phyloP scores from a whole-genome alignment of 371 early-diverging fungal genomes.

The Nematocida sp. region DNA sequence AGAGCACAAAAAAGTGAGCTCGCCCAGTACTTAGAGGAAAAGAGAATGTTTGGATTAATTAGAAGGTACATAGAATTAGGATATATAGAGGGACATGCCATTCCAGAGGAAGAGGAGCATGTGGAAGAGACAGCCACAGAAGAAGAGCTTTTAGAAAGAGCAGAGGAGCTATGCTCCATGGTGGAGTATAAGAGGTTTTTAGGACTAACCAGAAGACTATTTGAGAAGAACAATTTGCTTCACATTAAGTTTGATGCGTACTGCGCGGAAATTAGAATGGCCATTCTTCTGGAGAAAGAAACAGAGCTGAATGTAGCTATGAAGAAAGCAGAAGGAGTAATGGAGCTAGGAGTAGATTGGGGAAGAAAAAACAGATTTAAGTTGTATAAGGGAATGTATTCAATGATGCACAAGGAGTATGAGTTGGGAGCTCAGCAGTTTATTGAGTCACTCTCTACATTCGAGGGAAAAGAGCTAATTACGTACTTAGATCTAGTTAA shows the following conservation, averaged over 20 bases:
- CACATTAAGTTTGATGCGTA: slow-evolving; percentile 27
- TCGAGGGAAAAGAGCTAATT: slow-evolving; percentile 89
- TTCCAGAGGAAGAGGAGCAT: neutral
- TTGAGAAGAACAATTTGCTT: slow-evolving; percentile 32
- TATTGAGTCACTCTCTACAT: slow-evolving; percentile 87
- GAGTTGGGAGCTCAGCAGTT: slow-evolving; percentile 80
- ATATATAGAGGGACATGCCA: neutral
- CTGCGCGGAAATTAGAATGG: slow-evolving; percentile 31
- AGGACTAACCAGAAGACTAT: neutral
- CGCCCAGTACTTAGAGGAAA: neutral
- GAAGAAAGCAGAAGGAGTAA: slow-evolving; percentile 2
- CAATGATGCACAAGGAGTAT: slow-evolving; percentile 85
- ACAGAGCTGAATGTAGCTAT: neutral
- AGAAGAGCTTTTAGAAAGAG: slow-evolving; percentile 22
- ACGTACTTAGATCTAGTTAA: slow-evolving; percentile 88
- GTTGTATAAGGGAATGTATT: slow-evolving; percentile 87
- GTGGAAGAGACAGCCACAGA: neutral
- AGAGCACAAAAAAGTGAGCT: neutral
- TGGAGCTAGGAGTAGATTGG: slow-evolving; percentile 96
- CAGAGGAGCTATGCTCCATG: neutral
- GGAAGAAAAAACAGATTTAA: slow-evolving; percentile 95
- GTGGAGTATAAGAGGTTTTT: slow-evolving; percentile 30
- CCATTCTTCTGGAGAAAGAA: slow-evolving; percentile 16
- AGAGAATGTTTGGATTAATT: slow-evolving; percentile 9
- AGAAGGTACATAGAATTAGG: slow-evolving; percentile 2